Base-by-base conservation (phyloP, 345 rosid species). In the Brassica carinata region DNA sequence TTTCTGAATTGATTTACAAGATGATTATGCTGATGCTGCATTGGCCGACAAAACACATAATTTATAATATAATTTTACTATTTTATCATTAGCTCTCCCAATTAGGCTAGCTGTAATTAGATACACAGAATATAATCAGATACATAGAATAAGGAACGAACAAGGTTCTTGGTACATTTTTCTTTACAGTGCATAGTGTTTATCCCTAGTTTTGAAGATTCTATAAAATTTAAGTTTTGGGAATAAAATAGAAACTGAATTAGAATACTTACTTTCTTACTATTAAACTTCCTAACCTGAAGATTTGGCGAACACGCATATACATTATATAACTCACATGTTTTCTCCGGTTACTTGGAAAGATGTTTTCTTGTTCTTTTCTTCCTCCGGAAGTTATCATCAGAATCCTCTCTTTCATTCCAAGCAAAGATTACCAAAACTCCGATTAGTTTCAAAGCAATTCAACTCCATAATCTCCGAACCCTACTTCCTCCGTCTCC, bases 391-490 rank as follows among this genome's bases (percentile, higher is more conserved):
- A 79, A 58, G 40, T 79, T 45, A 6, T 67, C 10, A 33, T 67
- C 64, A 68, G 33, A 31, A 73, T 79, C 69, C 34, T 79, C 9
- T 73, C 69, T 67, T 11, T 58, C 8, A 74, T 79, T 73, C 57
- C 74, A 3, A 29, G 74, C 69, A 74, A 74, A 33, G 40, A 48
- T 11, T 74, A 62, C 9, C 10, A 48, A 59, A 27, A 5, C 65
- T 80, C 58, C 65, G 83, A n/a, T 61, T 69, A 61, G 48, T 74
- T 58, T 64, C 67, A 2, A 66, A 59, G 64, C 64, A 45, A 70
- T 86, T 79, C 59, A 71, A 84, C 75, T 71, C 67, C 14, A 0
- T 61, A n/a, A 69, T 74, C 59, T 67, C 75, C 7, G 79, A 80
- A 5, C 71, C 75, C 15, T 68, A 69, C 53, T 40, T 68, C 27